Conservation (phyloP, 73 alveolate species). For the Symbiodinium natans region DNA sequence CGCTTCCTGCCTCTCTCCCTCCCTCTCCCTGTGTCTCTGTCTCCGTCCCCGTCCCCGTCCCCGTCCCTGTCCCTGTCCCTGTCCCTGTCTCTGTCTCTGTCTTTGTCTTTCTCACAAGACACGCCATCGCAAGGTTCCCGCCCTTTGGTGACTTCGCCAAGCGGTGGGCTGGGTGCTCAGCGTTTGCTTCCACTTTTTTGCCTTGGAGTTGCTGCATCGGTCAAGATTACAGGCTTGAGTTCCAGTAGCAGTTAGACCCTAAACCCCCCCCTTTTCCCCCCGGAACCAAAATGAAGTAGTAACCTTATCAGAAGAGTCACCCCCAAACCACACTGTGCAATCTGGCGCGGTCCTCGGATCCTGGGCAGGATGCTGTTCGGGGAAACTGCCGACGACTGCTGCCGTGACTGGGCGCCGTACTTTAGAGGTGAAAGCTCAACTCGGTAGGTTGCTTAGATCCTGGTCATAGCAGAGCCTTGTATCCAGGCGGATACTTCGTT, state of each 20-base stretch:
- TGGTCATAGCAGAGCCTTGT: too few relatives aligned
- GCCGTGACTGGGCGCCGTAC: not conserved
- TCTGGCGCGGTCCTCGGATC: too few relatives aligned
- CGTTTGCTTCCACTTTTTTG: not conserved
- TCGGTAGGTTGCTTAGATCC: too few relatives aligned
- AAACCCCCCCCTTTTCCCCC: not conserved
- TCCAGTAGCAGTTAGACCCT: not conserved
- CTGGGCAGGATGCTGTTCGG: constrained; percentile 69
- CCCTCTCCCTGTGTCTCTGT: too few relatives aligned
- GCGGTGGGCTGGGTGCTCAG: constrained; percentile 48
- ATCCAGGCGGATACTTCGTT: too few relatives aligned
- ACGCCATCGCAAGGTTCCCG: constrained; percentile 62
- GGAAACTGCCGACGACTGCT: constrained; percentile 77
- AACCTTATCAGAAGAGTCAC: too few relatives aligned
- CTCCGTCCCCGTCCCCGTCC: too few relatives aligned
- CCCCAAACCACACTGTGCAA: not conserved
- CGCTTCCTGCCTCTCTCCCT: too few relatives aligned
- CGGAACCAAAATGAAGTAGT: not conserved
- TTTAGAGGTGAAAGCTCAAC: too few relatives aligned
- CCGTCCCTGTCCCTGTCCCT: too few relatives aligned
- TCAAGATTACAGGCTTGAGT: not conserved
- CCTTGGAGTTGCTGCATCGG: not conserved
- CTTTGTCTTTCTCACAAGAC: too few relatives aligned
- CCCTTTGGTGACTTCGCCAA: constrained; percentile 75
- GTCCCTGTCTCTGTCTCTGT: too few relatives aligned